Base-by-base conservation (phyloP, 306 rosid species). In the Dalbergia cochinchinensis region DNA sequence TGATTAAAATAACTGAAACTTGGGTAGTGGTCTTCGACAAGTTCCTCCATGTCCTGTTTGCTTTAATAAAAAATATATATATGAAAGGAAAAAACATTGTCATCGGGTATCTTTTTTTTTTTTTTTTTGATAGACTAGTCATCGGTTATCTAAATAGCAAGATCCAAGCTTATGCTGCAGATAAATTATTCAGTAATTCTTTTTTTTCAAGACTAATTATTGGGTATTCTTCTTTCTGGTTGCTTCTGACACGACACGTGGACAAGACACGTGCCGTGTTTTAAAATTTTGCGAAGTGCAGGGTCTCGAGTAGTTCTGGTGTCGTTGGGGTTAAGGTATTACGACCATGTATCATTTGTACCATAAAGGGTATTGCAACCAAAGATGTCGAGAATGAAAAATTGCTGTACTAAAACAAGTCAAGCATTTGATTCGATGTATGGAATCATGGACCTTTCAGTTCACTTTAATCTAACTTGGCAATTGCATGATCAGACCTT, bases 211-310 rank as follows among this genome's bases (percentile, higher is more conserved):
- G 11, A 42, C 47, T 26, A 54, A 34, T 62, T 51, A 15, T 8
- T 19, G 41, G 13, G n/a, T 7, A 8, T 33, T 18, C 11, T 12
- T 76, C 7, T 63, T 11, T 35, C 19, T 11, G 19, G 2, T 2
- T 41, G 42, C 74, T 65, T 82, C 73, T 77, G 65, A 84, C 53
- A 7, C 11, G 77, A 80, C 88, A 87, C 83, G 83, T 87, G 55
- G 84, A 80, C 19, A 20, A 3, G 20, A 31, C 11, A 77, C 83
- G 78, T 79, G 83, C 73, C 22, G 33, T 35, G 37, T 41, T 67
- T 63, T 51, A 64, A 44, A 57, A 77, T 13, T 11, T 8, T 53
- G 78, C 68, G 6, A 4, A 42, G 9, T 10, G 47, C 42, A 67
- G 12, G 67, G n/a, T 50, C 7, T 16, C 16, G 6, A 14, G n/a